A percentile compares a stretch with the other conserved stretches of the same genome.
Evolutionary conservation across 805 yeast species (phyloP).

Genomic region (Kluyveromyces dobzhanskii): DNA sequence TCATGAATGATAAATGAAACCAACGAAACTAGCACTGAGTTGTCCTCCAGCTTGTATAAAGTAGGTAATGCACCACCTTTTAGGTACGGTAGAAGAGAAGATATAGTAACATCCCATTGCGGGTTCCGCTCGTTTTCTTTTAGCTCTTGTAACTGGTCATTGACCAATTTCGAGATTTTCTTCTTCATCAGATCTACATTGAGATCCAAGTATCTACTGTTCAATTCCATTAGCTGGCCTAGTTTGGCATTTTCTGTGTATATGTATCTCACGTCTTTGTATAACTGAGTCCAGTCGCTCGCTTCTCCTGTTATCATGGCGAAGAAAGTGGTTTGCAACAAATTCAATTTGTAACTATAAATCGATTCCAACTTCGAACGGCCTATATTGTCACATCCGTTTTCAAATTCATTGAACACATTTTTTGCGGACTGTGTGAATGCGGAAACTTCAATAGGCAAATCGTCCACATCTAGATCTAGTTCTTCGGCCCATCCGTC

Average conservation of each 20-base stretch:
- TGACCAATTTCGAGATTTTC: slow-evolving; percentile 7
- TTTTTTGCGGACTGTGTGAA: background rate
- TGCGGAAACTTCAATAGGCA: background rate
- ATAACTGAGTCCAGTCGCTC: slow-evolving; percentile 24
- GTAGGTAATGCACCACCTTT: slow-evolving; percentile 13
- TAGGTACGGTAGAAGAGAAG: slow-evolving; percentile 18
- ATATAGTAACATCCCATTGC: slow-evolving; percentile 16
- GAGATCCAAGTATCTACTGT: slow-evolving; percentile 14
- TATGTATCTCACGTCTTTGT: slow-evolving; percentile 18
- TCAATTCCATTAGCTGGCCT: slow-evolving; percentile 17
- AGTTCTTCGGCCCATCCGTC: slow-evolving; percentile 21
- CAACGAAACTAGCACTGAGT: slow-evolving; percentile 9
- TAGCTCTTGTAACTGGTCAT: slow-evolving; percentile 16
- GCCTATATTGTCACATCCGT: slow-evolving; percentile 11
- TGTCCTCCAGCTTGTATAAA: slow-evolving; percentile 8
- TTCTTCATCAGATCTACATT: slow-evolving; percentile 15
- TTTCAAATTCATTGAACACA: slow-evolving; percentile 9
- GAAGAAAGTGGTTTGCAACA: slow-evolving; percentile 23
- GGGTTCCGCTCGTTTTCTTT: slow-evolving; percentile 16
- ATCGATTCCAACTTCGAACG: slow-evolving; percentile 10
- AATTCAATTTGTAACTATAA: slow-evolving; percentile 19
- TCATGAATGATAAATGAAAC: slow-evolving; percentile 17
- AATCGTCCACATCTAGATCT: slow-evolving; percentile 14
- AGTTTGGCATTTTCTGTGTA: slow-evolving; percentile 4
- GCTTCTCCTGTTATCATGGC: slow-evolving; percentile 15